Base-by-base conservation (phyloP, 1,284 basidiomycete species). In the Ustanciosporium gigantosporum region DNA sequence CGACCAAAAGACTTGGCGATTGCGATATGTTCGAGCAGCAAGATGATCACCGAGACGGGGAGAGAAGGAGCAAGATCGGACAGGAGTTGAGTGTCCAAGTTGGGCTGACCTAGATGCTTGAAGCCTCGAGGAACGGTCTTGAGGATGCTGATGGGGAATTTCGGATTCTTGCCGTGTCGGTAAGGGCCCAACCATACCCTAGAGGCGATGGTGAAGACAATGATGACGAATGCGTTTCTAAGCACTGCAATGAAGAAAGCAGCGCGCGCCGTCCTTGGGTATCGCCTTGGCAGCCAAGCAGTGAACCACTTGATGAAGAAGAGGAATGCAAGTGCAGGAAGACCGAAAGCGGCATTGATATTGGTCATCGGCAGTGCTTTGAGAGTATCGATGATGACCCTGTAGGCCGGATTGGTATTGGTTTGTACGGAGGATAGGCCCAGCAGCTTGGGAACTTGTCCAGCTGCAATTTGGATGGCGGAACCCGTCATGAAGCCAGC, bases 21-120 rank as follows among this genome's bases (percentile, higher is more conserved):
- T 37, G 93, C 88, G 61, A 98, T 96, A 81, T 98, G 95, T 79
- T 98, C 94, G 41, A 98, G 84, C 14, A 98, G 82, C 34, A 98
- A 83, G 67, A 98, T 89, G 75, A 98, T 94, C 5, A 91, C 93
- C 31, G 93, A 89, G 13, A 95, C 88, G 2, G 93, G 93, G 4
- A 98, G 80, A 64, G 95, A 82, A 11, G 85, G 80, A 4, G 84
- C 89, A 48, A 97, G 82, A 2, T 88, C 88, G 1, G 76, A 72
- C 31, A 97, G 78, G 22, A 97, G 82, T 5, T 82, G 68, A 2
- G 68, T 62, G 67, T 88, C 83, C 52, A 96, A 85, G n/a, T 74
- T 66, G 0, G 91, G 90, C 40, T 80, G 81, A 8, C 87, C 85
- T 52, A 97, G 85, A 72, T 94, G 82, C 76, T 81, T 51, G 72